Conservation (phyloP, 2,329 filamentous ascomycete genomes). For the Metarhizium guizhouense region DNA sequence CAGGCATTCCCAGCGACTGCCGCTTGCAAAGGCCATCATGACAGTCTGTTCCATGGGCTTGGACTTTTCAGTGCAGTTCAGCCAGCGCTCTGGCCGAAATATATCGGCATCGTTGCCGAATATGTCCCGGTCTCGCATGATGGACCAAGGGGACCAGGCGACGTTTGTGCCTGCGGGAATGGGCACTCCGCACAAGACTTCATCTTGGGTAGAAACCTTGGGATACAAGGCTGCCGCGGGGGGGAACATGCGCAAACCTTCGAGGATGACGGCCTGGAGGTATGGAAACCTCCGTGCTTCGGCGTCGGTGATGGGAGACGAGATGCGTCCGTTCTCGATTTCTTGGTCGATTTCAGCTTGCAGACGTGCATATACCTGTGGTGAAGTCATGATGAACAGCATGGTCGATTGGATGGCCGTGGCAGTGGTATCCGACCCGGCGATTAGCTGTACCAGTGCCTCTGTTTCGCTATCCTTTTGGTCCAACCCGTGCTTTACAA, state of each 20-base stretch:
- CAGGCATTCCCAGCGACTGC: constrained; percentile 1
- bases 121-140: not conserved
- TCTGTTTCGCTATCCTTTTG: not conserved
- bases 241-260: constrained; percentile 25
- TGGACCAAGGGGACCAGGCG: not conserved
- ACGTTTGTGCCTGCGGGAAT: constrained; percentile 1
- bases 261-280: constrained; percentile 37
- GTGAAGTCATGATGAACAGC: constrained; percentile 38
- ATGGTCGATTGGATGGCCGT: constrained; percentile 39
- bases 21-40: constrained; percentile 1
- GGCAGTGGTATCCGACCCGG: constrained; percentile 22
- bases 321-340: constrained; percentile 12
- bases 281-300: constrained; percentile 30
- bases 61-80: not conserved
- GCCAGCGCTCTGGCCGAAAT: constrained; percentile 1
- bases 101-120: not conserved
- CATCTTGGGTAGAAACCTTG: constrained; percentile 8
- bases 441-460: constrained; percentile 3
- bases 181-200: not conserved
- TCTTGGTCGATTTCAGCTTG: constrained; percentile 18
- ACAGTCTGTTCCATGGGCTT: not conserved
- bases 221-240: constrained; percentile 18
- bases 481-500: not conserved
- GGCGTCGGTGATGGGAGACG: constrained; percentile 21
- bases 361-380: constrained; percentile 33